Evolutionary conservation across 352 stramenopile genomes (phyloP).

Genomic region (Globisporangium heterothallicum): DNA sequence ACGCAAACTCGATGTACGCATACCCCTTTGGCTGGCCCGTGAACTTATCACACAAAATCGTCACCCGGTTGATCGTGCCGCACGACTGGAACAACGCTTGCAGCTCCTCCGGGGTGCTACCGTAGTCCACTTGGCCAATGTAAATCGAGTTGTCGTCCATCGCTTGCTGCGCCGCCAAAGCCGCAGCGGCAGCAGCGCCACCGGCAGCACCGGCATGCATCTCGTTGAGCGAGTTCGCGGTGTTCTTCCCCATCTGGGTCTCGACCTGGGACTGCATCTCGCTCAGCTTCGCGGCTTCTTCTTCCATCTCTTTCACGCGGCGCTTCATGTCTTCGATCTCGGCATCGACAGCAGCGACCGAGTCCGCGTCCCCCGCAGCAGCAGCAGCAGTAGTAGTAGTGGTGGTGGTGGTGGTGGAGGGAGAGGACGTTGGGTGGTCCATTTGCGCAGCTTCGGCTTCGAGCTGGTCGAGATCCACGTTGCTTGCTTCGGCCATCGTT

Average conservation of each 20-base stretch:
- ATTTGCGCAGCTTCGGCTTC: constrained; percentile 15
- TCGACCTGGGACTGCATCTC: constrained; percentile 84
- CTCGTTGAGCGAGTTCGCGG: constrained; percentile 33
- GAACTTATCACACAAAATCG: constrained; percentile 98
- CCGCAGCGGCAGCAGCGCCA: constrained; percentile 10
- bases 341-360: constrained; percentile 42
- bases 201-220: constrained; percentile 17
- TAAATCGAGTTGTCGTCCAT: constrained; percentile 89
- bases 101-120: constrained; percentile 93
- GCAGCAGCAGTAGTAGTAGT: constrained; percentile 9
- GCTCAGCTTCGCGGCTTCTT: constrained; percentile 75
- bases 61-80: constrained; percentile 96
- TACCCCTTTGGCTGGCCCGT: constrained; percentile 94
- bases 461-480: constrained; percentile 18
- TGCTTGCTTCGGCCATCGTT: constrained; percentile 11
- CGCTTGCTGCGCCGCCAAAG: constrained; percentile 20
- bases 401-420: not conserved
- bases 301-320: constrained; percentile 75
- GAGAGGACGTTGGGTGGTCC: constrained; percentile 36
- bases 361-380: constrained; percentile 21
- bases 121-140: constrained; percentile 97
- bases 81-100: constrained; percentile 95
- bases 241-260: constrained; percentile 71
- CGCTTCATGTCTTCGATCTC: constrained; percentile 86
- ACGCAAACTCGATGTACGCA: constrained; percentile 93